Evolutionary conservation across 306 rosid genomes (phyloP).

Genomic region (Potentilla sterilis): DNA sequence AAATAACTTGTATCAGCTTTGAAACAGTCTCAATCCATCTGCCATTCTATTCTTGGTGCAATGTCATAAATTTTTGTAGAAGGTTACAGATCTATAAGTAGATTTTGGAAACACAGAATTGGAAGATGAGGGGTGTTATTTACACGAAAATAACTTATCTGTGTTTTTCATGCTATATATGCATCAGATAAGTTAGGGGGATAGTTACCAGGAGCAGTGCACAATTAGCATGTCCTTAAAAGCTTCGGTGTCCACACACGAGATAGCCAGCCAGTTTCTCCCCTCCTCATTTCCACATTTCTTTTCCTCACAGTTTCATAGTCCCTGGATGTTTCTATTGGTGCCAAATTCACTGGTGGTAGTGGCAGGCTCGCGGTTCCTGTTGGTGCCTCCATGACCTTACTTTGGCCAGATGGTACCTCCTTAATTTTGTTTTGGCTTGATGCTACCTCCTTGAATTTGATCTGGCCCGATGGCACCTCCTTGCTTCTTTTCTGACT

Average conservation of each 20-base stretch:
- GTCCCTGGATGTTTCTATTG: conserved; percentile 37
- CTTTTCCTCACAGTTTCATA: conserved; percentile 37
- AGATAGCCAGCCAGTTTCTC: conserved; percentile 58
- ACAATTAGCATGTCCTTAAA: conserved; percentile 48
- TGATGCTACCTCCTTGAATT: conserved; percentile 30
- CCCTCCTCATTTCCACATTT: conserved; percentile 35
- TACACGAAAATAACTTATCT: conserved; percentile 4
- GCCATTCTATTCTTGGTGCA: not conserved
- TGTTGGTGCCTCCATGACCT: conserved; percentile 30
- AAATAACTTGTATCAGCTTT: not conserved
- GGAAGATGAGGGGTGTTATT: conserved; percentile 4
- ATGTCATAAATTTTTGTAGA: not conserved
- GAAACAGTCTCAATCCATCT: not conserved
- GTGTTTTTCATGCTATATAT: conserved; percentile 13
- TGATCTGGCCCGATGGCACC: not conserved
- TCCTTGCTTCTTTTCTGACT: conserved; percentile 5
- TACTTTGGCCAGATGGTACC: conserved; percentile 24
- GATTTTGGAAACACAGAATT: not conserved
- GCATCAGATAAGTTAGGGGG: conserved; percentile 5
- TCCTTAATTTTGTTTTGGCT: conserved; percentile 27
- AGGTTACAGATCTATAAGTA: not conserved
- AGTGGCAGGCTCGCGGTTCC: conserved; percentile 37
- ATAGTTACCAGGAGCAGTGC: conserved; percentile 9
- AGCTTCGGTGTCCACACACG: conserved; percentile 59
- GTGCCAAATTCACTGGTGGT: conserved; percentile 43